phyloP scores from a whole-genome alignment of 2,329 filamentous ascomycete genomes.

The Colletotrichum nymphaeae region DNA sequence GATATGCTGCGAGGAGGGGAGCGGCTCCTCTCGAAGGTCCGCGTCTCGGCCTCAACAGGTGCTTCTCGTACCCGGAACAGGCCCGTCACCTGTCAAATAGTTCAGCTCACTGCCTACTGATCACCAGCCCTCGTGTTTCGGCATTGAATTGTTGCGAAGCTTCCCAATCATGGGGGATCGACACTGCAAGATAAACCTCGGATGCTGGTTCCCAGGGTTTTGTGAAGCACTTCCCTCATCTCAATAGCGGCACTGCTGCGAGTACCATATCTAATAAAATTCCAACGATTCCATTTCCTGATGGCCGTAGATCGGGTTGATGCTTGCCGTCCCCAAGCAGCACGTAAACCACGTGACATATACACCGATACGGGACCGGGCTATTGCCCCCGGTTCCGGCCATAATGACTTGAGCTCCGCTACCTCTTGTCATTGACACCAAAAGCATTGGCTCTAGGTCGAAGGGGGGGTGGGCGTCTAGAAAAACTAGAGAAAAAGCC shows the following conservation, averaged over 20 bases:
- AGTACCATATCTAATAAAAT: background rate
- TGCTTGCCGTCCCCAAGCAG: background rate
- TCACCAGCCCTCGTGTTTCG: background rate
- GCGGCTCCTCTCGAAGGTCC: background rate
- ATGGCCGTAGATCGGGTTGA: background rate
- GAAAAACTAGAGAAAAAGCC: background rate
- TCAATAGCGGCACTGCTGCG: background rate
- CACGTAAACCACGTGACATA: conserved; percentile 8
- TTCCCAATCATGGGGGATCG: background rate
- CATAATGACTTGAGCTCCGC: background rate
- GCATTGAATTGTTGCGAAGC: background rate
- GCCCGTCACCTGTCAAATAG: background rate
- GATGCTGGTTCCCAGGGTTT: background rate
- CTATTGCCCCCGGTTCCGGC: conserved; percentile 10
- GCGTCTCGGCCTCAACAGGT: background rate
- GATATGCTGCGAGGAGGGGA: conserved; percentile 5
- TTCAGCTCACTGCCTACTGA: background rate
- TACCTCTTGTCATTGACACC: background rate
- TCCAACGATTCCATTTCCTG: background rate
- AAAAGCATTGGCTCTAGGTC: background rate
- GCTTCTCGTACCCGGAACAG: background rate
- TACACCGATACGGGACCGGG: background rate
- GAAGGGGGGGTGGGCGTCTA: background rate
- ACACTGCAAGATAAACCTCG: background rate
- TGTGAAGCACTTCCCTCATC: background rate